These are phyloP conservation scores for Brassica incana DNA, from an alignment of 345 rosid genomes.

Conservation along the genomic window DNA sequence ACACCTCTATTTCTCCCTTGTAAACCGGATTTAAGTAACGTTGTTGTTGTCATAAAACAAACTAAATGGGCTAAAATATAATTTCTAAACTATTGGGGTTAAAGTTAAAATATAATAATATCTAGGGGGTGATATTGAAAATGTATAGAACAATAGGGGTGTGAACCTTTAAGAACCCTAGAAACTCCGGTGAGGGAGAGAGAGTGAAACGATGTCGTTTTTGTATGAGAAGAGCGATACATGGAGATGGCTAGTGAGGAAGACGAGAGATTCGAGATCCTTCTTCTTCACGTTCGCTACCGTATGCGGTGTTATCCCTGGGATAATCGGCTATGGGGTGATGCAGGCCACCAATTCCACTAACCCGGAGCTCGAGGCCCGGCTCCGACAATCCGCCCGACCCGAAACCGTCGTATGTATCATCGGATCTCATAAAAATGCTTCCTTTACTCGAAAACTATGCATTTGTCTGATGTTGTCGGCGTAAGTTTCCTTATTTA, in stretches of 20 bases:
- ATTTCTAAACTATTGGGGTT: neutral
- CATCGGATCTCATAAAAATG: conserved; percentile 10
- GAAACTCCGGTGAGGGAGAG: conserved; percentile 28
- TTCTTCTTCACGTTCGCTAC: conserved; percentile 91
- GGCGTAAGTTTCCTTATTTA: neutral
- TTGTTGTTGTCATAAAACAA: neutral
- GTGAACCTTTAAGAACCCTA: conserved; percentile 23
- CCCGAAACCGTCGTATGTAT: conserved; percentile 67
- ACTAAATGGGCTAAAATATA: neutral
- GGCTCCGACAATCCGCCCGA: conserved; percentile 75
- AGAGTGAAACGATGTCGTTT: conserved; percentile 52
- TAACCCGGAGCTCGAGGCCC: conserved; percentile 78
- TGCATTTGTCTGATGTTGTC: neutral
- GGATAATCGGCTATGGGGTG: conserved; percentile 79
- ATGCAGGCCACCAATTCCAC: conserved; percentile 81
- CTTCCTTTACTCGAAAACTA: neutral
- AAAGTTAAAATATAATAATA: neutral
- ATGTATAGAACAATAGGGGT: neutral
- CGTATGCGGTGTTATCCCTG: conserved; percentile 86
- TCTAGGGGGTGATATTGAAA: neutral
- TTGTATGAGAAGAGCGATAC: conserved; percentile 69
- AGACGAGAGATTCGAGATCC: conserved; percentile 77
- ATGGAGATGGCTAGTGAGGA: conserved; percentile 81
- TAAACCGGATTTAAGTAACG: conserved; percentile 16
- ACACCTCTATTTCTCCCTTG: conserved; percentile 30